Percentiles rank a stretch among this genome's conserved stretches.
phyloP scores from a whole-genome alignment of 768 basidiomycete genomes.

The Psilocybe azurescens region DNA sequence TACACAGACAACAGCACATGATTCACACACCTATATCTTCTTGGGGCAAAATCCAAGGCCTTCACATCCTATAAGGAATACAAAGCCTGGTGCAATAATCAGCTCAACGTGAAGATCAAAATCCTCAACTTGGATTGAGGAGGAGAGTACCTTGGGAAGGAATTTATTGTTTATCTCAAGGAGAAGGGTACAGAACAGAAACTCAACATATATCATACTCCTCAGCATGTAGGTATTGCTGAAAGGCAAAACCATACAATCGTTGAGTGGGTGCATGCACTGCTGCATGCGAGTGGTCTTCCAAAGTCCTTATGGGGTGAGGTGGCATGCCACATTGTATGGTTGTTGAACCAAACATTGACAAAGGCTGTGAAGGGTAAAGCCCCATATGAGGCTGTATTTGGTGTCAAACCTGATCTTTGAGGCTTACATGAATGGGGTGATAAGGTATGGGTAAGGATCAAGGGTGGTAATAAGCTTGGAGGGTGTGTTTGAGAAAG shows the following conservation, averaged over 20 bases:
- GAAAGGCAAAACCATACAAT: constrained; percentile 40
- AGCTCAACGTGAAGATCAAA: constrained; percentile 30
- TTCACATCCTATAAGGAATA: constrained; percentile 28
- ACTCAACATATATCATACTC: constrained; percentile 38
- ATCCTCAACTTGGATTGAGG: constrained; percentile 40
- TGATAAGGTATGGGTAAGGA: no score
- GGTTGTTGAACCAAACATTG: constrained; percentile 37
- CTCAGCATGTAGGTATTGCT: constrained; percentile 43
- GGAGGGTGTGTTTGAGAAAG: constrained; percentile 28
- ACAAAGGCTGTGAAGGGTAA: constrained; percentile 28
- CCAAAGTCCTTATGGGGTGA: constrained; percentile 43
- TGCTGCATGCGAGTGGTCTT: constrained; percentile 35
- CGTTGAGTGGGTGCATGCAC: constrained; percentile 32
- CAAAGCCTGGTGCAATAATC: constrained; percentile 34
- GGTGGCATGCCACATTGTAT: constrained; percentile 35
- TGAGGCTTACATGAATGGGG: constrained; percentile 35
- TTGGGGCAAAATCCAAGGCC: constrained; percentile 29
- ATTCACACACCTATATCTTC: constrained; percentile 22
- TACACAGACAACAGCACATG: constrained; percentile 35
- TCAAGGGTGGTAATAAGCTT: constrained; percentile 22
- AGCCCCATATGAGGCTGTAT: constrained; percentile 26
- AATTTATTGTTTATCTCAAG: constrained; percentile 32
- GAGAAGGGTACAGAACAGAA: constrained; percentile 36
- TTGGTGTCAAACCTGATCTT: constrained; percentile 35
- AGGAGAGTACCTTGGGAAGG: constrained; percentile 37